Evolutionary conservation across 495 filamentous ascomycete species (phyloP).

Genomic region (Antarctomyces pellizariae): DNA sequence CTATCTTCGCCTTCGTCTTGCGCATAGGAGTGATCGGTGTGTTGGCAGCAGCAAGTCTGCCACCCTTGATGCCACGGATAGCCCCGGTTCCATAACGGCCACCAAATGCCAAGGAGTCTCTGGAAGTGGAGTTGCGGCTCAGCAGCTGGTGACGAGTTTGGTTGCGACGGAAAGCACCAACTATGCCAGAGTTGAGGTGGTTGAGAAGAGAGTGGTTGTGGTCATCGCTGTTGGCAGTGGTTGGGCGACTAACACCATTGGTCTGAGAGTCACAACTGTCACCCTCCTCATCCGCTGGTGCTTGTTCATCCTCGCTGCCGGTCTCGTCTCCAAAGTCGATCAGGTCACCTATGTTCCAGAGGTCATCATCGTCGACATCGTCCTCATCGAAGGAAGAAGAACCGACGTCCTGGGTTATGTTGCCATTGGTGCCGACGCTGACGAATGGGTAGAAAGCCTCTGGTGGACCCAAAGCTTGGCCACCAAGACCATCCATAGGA

Average conservation of each 20-base stretch:
- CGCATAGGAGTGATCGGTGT: slow-evolving; percentile 28
- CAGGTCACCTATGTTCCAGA: slow-evolving; percentile 45
- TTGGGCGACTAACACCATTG: slow-evolving; percentile 20
- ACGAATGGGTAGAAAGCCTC: slow-evolving; percentile 55
- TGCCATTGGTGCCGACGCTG: slow-evolving; percentile 31
- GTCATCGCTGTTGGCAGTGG: slow-evolving; percentile 28
- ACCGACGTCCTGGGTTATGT: slow-evolving; percentile 14
- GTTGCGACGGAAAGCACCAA: slow-evolving; percentile 59
- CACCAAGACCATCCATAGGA: slow-evolving; percentile 29
- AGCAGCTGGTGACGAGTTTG: slow-evolving; percentile 50
- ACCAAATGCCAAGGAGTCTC: slow-evolving; percentile 26
- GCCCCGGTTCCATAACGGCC: slow-evolving; percentile 25
- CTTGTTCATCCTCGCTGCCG: slow-evolving; percentile 13
- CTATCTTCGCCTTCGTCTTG: slow-evolving; percentile 17
- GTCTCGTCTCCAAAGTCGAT: slow-evolving; percentile 35
- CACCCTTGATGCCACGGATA: slow-evolving; percentile 29
- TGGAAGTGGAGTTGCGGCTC: slow-evolving; percentile 27
- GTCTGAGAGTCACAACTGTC: slow-evolving; percentile 13
- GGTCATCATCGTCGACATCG: slow-evolving; percentile 39
- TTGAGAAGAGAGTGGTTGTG: slow-evolving; percentile 29
- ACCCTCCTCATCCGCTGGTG: slow-evolving; percentile 30
- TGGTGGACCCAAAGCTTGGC: slow-evolving; percentile 43
- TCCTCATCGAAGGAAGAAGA: slow-evolving; percentile 23
- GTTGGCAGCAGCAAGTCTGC: slow-evolving; percentile 27
- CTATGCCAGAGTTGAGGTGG: slow-evolving; percentile 44